Evolutionary conservation across 805 yeast genomes (phyloP).

Genomic region (Saccharomycopsis synnaedendra): DNA sequence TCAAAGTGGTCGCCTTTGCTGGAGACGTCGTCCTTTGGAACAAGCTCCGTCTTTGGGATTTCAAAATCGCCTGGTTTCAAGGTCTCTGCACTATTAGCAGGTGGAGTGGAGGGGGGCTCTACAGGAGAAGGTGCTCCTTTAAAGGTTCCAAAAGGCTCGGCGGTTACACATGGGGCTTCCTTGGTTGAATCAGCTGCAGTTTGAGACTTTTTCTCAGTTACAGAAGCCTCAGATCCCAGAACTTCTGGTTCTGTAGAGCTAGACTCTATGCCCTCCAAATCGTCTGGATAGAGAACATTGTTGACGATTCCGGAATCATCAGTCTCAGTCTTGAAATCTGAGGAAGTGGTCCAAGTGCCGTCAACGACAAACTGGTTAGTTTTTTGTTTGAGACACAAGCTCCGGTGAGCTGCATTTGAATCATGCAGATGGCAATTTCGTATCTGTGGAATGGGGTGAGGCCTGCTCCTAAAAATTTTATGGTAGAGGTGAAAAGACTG

Average conservation of each 20-base stretch:
- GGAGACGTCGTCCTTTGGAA: background rate
- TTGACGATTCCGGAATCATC: conserved; percentile 41
- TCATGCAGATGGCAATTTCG: too few relatives aligned
- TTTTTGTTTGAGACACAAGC: too few relatives aligned
- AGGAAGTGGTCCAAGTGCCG: conserved; percentile 41
- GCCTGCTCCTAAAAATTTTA: too few relatives aligned
- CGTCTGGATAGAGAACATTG: conserved; percentile 32
- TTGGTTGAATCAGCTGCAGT: background rate
- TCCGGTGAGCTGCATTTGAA: too few relatives aligned
- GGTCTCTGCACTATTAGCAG: background rate
- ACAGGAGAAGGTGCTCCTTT: background rate
- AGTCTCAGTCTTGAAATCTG: conserved; percentile 22
- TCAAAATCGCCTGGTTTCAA: background rate
- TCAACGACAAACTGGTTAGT: conserved; percentile 36
- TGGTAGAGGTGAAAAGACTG: too few relatives aligned
- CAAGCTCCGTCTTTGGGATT: background rate
- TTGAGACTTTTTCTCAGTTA: background rate
- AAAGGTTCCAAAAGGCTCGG: background rate
- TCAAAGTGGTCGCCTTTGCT: background rate
- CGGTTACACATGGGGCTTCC: background rate
- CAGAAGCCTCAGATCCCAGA: background rate
- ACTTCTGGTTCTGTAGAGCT: background rate
- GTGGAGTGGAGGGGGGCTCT: too few relatives aligned
- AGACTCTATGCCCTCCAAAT: conserved; percentile 20
- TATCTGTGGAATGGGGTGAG: too few relatives aligned